phyloP scores from a whole-genome alignment of 2,329 filamentous ascomycete species.

The Penicillium vulpinum region DNA sequence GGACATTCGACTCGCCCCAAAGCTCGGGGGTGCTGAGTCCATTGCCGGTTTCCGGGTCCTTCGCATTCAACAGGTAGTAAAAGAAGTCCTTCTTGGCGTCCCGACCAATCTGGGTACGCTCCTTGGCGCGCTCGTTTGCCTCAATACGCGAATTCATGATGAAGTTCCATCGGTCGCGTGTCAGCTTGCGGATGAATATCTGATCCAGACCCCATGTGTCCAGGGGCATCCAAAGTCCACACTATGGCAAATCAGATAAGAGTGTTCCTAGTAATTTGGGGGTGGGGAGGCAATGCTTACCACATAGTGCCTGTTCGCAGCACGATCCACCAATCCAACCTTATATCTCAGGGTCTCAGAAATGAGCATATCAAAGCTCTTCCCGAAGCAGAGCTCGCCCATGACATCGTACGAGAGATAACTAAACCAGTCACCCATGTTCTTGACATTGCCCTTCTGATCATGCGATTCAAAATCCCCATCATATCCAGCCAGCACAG shows the following conservation, averaged over 20 bases:
- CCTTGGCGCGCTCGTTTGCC: conserved; percentile 64
- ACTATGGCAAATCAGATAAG: conserved; percentile 45
- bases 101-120: conserved; percentile 57
- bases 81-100: conserved; percentile 73
- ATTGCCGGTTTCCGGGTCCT: conserved; percentile 68
- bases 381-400: conserved; percentile 54
- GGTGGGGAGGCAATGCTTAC: conserved; percentile 48
- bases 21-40: conserved; percentile 67
- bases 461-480: conserved; percentile 18
- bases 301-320: conserved; percentile 67
- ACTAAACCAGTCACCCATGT: conserved; percentile 42
- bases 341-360: conserved; percentile 59
- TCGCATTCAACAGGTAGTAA: conserved; percentile 70
- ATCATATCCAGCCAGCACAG: conserved; percentile 24
- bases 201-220: conserved; percentile 67
- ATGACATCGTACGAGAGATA: conserved; percentile 54
- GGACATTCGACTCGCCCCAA: conserved; percentile 69
- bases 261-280: neutral
- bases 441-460: conserved; percentile 31
- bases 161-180: conserved; percentile 66
- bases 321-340: conserved; percentile 65
- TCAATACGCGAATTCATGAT: conserved; percentile 70
- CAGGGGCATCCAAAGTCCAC: conserved; percentile 69
- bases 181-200: conserved; percentile 66
- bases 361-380: conserved; percentile 53